A percentile compares a stretch with the other conserved stretches of the same genome.
Evolutionary conservation across 2,329 filamentous ascomycete genomes (phyloP).

Genomic region (Arthrocladium fulminans): DNA sequence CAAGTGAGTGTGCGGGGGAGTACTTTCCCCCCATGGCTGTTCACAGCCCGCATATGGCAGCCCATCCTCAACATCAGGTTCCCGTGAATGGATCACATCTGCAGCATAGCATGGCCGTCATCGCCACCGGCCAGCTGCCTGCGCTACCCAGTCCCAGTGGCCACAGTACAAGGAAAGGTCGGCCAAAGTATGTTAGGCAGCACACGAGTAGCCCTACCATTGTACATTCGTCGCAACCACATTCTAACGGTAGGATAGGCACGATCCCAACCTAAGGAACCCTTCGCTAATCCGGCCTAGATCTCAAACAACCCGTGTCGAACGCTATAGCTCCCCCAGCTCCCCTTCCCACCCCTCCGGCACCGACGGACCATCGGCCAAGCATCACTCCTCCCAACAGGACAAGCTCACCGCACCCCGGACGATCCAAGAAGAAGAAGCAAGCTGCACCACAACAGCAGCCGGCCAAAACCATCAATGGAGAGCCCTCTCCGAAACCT

Average conservation of each 20-base stretch:
- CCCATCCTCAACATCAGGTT: conserved; percentile 26
- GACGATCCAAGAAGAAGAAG: conserved; percentile 41
- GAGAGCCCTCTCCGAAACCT: conserved; percentile 25
- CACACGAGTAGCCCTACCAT: conserved; percentile 76
- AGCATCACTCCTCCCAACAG: conserved; percentile 42
- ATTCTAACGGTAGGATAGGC: conserved; percentile 26
- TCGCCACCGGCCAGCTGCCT: conserved; percentile 72
- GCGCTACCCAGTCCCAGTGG: conserved; percentile 75
- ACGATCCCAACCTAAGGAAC: conserved; percentile 19
- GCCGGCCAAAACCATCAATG: conserved; percentile 25
- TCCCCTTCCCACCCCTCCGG: conserved; percentile 49
- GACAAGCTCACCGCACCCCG: conserved; percentile 41
- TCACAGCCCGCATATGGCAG: conserved; percentile 33
- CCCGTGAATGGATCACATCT: conserved; percentile 19
- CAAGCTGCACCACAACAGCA: conserved; percentile 32
- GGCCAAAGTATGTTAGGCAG: conserved; percentile 58
- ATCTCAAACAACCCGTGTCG: conserved; percentile 32
- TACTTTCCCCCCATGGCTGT: conserved; percentile 70
- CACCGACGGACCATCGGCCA: conserved; percentile 31
- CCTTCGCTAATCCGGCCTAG: conserved; percentile 30
- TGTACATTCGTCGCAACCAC: conserved; percentile 41
- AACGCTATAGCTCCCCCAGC: conserved; percentile 35
- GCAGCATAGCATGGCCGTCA: conserved; percentile 64
- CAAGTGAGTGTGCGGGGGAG: conserved; percentile 61
- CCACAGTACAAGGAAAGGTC: conserved; percentile 47